Evolutionary conservation across 108 stramenopile genomes (phyloP), one percentile per base, ranked within the genome.

Genomic region (Nannochloropsis salina): DNA sequence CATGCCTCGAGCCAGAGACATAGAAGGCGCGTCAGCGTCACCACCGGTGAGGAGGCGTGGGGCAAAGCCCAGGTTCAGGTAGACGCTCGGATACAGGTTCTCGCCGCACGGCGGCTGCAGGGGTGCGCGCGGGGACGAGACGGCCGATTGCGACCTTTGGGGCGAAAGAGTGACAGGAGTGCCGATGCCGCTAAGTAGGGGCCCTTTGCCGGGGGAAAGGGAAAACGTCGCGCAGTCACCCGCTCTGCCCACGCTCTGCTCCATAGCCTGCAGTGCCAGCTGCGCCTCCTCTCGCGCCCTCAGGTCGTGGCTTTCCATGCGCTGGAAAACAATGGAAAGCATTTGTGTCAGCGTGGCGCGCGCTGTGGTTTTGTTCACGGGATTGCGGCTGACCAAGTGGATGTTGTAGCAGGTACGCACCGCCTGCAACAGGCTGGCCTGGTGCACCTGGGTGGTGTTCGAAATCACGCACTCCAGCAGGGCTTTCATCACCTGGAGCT

Each of bases 331-430:
- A 44, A 94, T 92, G 40, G 92, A 92, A 4, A 96, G 92, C 86
- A 98, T 91, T 87, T 99, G 99, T 88, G 95, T 95, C 61, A 99
- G 90, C 15, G 95, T 92, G 42, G 97, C 99, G 88, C 95, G 91
- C 61, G 99, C 99, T 2, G 97, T 98, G 40, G 95, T 97, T 86
- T 94, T 94, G 91, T 96, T 98, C 81, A 96, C 92, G 20, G 90
- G 84, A 44, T 92, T 92, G 42, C 87, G 92, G 6, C 96, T 96
- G 80, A 94, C 93, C 41, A 98, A 88, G 86, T 95, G 97, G 42
- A 98, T 92, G 84, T 97, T 96, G 90, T 96, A 98, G 83, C 95
- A 91, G 5, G 96, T 92, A 43, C 97, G 93, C 85, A 99, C 94
- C 42, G 97, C 92, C 83, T 94, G 94, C 44, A 98, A 93, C 45